Conservation (phyloP, 1,284 basidiomycete species). For the Inonotus hispidus region DNA sequence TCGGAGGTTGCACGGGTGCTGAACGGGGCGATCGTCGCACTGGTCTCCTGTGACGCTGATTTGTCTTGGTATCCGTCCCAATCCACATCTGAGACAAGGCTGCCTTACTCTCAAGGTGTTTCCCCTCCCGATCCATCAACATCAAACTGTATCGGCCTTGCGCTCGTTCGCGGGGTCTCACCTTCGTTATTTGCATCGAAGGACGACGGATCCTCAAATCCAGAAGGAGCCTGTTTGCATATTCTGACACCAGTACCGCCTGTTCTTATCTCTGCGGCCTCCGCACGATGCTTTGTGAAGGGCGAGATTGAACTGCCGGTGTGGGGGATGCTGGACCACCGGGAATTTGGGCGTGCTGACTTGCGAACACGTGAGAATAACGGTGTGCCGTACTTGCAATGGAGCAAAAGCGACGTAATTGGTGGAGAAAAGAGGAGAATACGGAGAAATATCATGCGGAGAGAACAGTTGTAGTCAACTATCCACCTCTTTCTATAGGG, state of each 20-base stretch:
- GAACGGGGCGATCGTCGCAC: slow-evolving; percentile 77
- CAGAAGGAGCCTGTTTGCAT: slow-evolving; percentile 44
- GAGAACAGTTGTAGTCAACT: slow-evolving; percentile 52
- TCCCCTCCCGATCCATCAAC: slow-evolving; percentile 47
- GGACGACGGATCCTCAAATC: slow-evolving; percentile 7
- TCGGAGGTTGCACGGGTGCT: slow-evolving; percentile 67
- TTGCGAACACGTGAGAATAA: slow-evolving; percentile 53
- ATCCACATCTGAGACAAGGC: slow-evolving; percentile 1
- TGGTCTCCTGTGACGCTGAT: slow-evolving; percentile 48
- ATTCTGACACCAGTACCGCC: slow-evolving; percentile 70
- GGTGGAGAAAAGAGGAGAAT: slow-evolving; percentile 71
- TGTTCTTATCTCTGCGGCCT: slow-evolving; percentile 31
- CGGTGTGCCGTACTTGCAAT: slow-evolving; percentile 78
- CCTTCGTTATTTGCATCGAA: slow-evolving; percentile 25
- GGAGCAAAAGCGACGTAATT: slow-evolving; percentile 60
- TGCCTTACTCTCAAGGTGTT: slow-evolving; percentile 56
- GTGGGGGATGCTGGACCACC: slow-evolving; percentile 82
- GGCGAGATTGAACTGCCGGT: slow-evolving; percentile 86
- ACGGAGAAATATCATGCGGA: slow-evolving; percentile 86
- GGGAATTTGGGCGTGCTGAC: slow-evolving; percentile 34
- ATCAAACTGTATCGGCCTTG: slow-evolving; percentile 66
- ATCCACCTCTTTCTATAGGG: background rate
- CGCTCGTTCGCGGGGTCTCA: slow-evolving; percentile 62
- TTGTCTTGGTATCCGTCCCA: slow-evolving; percentile 28
- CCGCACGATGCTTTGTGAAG: slow-evolving; percentile 58